phyloP scores from a whole-genome alignment of 2,329 filamentous ascomycete species.

The Elsinoe batatas region DNA sequence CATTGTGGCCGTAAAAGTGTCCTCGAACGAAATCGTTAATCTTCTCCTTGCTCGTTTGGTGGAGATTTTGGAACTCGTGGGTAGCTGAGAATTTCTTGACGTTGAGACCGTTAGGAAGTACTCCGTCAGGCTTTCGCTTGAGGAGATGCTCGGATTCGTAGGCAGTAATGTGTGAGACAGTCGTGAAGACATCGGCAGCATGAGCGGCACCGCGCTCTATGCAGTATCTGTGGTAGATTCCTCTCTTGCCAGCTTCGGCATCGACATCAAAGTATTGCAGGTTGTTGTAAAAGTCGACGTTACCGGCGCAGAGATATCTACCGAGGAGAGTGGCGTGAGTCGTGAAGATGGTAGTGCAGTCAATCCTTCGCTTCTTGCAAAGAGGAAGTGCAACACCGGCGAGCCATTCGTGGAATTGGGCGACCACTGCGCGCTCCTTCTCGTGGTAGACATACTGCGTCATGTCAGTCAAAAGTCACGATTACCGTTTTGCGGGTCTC shows the following conservation, averaged over 20 bases:
- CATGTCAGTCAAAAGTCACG: slow-evolving; percentile 18
- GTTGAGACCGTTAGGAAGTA: slow-evolving; percentile 91
- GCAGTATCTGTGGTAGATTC: slow-evolving; percentile 97
- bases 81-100: slow-evolving; percentile 98
- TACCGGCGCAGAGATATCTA: slow-evolving; percentile 91
- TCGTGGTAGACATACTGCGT: slow-evolving; percentile 83
- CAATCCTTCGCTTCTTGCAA: slow-evolving; percentile 87
- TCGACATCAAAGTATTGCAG: slow-evolving; percentile 95
- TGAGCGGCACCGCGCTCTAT: slow-evolving; percentile 92
- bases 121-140: slow-evolving; percentile 94
- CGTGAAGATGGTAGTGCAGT: slow-evolving; percentile 96
- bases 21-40: slow-evolving; percentile 97
- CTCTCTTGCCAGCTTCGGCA: slow-evolving; percentile 90
- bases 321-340: slow-evolving; percentile 93
- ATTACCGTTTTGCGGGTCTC: slow-evolving; percentile 24
- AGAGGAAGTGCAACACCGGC: slow-evolving; percentile 87
- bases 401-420: slow-evolving; percentile 98
- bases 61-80: slow-evolving; percentile 97
- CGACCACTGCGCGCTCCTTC: slow-evolving; percentile 83
- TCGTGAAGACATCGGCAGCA: slow-evolving; percentile 92
- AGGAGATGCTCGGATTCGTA: slow-evolving; percentile 96
- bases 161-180: slow-evolving; percentile 95
- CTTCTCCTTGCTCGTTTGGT: slow-evolving; percentile 93
- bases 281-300: slow-evolving; percentile 99
- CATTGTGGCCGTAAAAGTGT: slow-evolving; percentile 96